Conservation (phyloP, 1,284 basidiomycete species). For the Rhodotorula sp. region DNA sequence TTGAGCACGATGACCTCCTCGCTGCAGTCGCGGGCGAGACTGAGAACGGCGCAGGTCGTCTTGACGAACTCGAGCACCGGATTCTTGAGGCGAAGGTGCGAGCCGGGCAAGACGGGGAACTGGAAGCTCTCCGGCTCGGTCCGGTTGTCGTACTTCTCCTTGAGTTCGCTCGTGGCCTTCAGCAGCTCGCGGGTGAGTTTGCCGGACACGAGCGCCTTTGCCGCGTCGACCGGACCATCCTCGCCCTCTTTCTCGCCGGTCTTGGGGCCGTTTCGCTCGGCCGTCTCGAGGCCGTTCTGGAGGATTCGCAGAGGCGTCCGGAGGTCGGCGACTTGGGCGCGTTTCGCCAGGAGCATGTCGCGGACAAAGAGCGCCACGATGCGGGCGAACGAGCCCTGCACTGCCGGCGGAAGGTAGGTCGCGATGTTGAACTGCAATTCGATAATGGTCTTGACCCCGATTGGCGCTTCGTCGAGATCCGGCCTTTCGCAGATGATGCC, state of each 20-base stretch:
- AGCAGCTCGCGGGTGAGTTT: conserved; percentile 80
- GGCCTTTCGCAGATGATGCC: conserved; percentile 83
- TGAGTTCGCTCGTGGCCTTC: conserved; percentile 56
- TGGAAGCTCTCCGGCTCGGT: conserved; percentile 60
- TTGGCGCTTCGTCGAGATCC: conserved; percentile 59
- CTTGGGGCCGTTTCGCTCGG: conserved; percentile 60
- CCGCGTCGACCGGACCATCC: conserved; percentile 55
- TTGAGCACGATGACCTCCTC: conserved; percentile 86
- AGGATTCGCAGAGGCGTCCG: conserved; percentile 73
- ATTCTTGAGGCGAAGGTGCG: conserved; percentile 70
- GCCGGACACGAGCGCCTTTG: conserved; percentile 72
- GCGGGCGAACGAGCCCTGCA: conserved; percentile 75
- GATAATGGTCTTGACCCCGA: conserved; percentile 52
- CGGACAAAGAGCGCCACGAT: conserved; percentile 80
- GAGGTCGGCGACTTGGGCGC: conserved; percentile 55
- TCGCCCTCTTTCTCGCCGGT: conserved; percentile 71
- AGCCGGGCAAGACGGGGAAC: conserved; percentile 87
- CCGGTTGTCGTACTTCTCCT: conserved; percentile 63
- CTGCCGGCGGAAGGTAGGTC: conserved; percentile 78
- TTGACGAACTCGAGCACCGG: conserved; percentile 89
- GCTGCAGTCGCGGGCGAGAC: conserved; percentile 70
- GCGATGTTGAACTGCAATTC: conserved; percentile 96
- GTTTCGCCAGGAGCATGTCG: conserved; percentile 74
- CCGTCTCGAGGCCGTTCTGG: conserved; percentile 59
- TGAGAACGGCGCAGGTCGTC: conserved; percentile 76